Percentiles rank a stretch among this genome's conserved stretches.
phyloP scores from a whole-genome alignment of 75 land plant genomes.

The Ceratopteris richardii region DNA sequence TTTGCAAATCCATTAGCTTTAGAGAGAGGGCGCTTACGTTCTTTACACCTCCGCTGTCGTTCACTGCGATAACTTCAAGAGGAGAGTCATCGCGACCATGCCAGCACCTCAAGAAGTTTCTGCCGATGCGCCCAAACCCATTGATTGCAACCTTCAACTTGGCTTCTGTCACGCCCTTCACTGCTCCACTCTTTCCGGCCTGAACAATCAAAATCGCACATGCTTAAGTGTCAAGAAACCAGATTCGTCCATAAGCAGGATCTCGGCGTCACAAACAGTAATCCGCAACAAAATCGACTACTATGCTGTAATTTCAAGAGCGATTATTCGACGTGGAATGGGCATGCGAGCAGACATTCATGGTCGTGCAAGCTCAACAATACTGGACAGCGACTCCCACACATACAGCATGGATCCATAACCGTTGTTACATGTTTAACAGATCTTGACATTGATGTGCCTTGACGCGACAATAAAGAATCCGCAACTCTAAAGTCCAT shows the following conservation, averaged over 20 bases:
- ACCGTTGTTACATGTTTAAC: too few relatives aligned
- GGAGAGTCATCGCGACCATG: slow-evolving; percentile 87
- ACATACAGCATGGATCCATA: too few relatives aligned
- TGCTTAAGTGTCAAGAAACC: neutral
- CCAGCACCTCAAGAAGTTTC: slow-evolving; percentile 93
- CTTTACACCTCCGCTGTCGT: slow-evolving; percentile 84
- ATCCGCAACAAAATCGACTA: neutral
- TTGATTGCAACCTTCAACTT: slow-evolving; percentile 89
- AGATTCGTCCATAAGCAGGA: neutral
- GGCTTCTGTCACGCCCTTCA: slow-evolving; percentile 54
- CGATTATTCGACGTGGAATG: neutral
- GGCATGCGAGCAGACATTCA: too few relatives aligned
- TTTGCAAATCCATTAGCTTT: too few relatives aligned
- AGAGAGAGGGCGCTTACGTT: too few relatives aligned
- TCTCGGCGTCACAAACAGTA: neutral
- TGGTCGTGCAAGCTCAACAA: too few relatives aligned
- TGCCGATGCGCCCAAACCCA: slow-evolving; percentile 85
- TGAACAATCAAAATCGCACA: slow-evolving; percentile 6
- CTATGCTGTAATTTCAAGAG: neutral
- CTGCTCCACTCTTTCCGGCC: slow-evolving; percentile 29
- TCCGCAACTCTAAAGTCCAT: too few relatives aligned
- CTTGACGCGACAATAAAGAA: too few relatives aligned
- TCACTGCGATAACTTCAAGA: slow-evolving; percentile 70
- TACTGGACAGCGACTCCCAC: too few relatives aligned
- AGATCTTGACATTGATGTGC: too few relatives aligned